Evolutionary conservation across 805 yeast species (phyloP).

Genomic region (Candida michaelii): DNA sequence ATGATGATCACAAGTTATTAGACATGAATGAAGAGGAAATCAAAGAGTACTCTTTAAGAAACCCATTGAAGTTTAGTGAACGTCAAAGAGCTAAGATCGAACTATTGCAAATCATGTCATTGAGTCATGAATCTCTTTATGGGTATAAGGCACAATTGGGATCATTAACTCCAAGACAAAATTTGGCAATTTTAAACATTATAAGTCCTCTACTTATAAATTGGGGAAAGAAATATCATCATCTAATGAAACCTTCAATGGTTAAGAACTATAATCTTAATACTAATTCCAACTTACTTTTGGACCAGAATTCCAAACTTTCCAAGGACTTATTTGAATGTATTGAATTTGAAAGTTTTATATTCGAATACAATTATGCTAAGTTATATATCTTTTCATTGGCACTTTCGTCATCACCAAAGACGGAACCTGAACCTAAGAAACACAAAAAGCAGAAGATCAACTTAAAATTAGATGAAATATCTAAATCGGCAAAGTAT

Average conservation of each 20-base stretch:
- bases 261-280: conserved; percentile 31
- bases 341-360: conserved; percentile 67
- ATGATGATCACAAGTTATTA: conserved; percentile 27
- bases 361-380: conserved; percentile 83
- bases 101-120: conserved; percentile 69
- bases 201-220: conserved; percentile 73
- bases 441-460: conserved; percentile 20
- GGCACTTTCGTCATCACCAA: conserved; percentile 55
- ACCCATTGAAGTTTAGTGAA: conserved; percentile 51
- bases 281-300: conserved; percentile 17
- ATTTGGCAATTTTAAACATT: conserved; percentile 67
- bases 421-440: conserved; percentile 15
- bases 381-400: conserved; percentile 81
- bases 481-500: conserved; percentile 70
- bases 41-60: conserved; percentile 23
- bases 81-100: conserved; percentile 79
- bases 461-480: conserved; percentile 60
- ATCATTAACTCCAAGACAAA: conserved; percentile 56
- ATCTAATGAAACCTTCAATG: conserved; percentile 51
- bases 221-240: conserved; percentile 70
- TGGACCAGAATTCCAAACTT: conserved; percentile 33
- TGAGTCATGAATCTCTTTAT: conserved; percentile 83
- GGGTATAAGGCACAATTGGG: conserved; percentile 59
- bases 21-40: conserved; percentile 35
- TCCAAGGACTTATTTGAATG: conserved; percentile 38